phyloP scores from a whole-genome alignment of 2,329 filamentous ascomycete species.

The Akanthomyces dipterigenus region DNA sequence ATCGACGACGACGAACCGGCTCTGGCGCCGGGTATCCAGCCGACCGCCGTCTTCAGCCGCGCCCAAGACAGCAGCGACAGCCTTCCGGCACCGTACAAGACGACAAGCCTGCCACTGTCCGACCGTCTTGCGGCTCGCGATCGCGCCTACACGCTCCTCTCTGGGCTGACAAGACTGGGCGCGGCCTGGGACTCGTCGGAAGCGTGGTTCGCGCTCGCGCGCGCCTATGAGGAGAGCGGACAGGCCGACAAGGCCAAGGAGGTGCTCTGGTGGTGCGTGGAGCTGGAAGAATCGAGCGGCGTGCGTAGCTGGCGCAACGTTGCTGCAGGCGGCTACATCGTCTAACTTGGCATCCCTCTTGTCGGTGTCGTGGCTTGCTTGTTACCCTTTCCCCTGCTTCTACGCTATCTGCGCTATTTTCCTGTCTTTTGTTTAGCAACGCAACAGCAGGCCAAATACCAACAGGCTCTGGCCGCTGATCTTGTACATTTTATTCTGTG shows the following conservation, averaged over 20 bases:
- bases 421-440: not conserved
- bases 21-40: conserved; percentile 13
- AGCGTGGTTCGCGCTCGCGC: conserved; percentile 83
- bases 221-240: conserved; percentile 81
- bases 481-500: not conserved
- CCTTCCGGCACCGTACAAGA: conserved; percentile 47
- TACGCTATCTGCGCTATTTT: not conserved
- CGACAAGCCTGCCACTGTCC: conserved; percentile 59
- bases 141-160: conserved; percentile 77
- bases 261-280: conserved; percentile 95
- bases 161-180: conserved; percentile 76
- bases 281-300: conserved; percentile 79
- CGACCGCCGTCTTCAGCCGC: conserved; percentile 19
- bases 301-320: conserved; percentile 73
- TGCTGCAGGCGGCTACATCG: conserved; percentile 58
- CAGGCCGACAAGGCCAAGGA: conserved; percentile 85
- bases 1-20: conserved; percentile 19
- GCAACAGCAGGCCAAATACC: not conserved
- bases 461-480: not conserved
- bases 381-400: not conserved
- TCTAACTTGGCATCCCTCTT: conserved; percentile 17
- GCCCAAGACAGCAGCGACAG: conserved; percentile 22
- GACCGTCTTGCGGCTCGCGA: conserved; percentile 87
- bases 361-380: not conserved
- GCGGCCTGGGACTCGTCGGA: conserved; percentile 86